Evolutionary conservation across 2,329 filamentous ascomycete species (phyloP).

Genomic region (Paracoccidioides lutzii): DNA sequence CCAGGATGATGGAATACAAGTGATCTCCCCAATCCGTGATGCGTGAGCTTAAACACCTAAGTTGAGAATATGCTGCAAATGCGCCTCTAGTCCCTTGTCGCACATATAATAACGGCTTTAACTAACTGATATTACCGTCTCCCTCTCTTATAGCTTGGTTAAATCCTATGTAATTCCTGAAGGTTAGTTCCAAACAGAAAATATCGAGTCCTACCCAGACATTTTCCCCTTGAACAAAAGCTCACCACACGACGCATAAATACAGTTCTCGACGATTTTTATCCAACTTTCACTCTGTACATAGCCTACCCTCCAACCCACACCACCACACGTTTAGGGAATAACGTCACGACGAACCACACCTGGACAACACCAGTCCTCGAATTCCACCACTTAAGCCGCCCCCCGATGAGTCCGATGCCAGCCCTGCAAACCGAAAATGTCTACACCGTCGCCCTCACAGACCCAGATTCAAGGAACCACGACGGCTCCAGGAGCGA

Average conservation of each 20-base stretch:
- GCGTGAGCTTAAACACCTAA: conserved; percentile 6
- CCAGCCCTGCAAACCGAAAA: conserved; percentile 11
- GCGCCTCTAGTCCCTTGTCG: no score
- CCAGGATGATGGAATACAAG: neutral
- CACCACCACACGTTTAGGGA: conserved; percentile 39
- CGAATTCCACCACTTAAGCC: conserved; percentile 20
- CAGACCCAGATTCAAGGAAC: conserved; percentile 47
- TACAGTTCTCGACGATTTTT: conserved; percentile 47
- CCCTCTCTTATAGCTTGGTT: neutral
- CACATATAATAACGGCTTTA: neutral
- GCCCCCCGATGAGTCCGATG: conserved; percentile 6
- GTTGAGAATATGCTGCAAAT: neutral
- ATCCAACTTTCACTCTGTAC: conserved; percentile 40
- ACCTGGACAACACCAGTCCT: conserved; percentile 33
- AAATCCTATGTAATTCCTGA: conserved; percentile 7
- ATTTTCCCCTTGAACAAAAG: neutral
- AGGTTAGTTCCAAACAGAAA: conserved; percentile 1
- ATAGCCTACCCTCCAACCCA: conserved; percentile 36
- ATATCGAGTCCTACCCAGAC: no score
- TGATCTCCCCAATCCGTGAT: conserved; percentile 6
- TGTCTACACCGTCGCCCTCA: conserved; percentile 38
- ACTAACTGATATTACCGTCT: neutral
- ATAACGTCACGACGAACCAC: conserved; percentile 36
- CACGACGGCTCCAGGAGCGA: conserved; percentile 42
- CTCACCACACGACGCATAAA: neutral